Evolutionary conservation across 257 asterid genomes (phyloP), one percentile per base, ranked within the genome.

Genomic region (Fraxinus anomala): DNA sequence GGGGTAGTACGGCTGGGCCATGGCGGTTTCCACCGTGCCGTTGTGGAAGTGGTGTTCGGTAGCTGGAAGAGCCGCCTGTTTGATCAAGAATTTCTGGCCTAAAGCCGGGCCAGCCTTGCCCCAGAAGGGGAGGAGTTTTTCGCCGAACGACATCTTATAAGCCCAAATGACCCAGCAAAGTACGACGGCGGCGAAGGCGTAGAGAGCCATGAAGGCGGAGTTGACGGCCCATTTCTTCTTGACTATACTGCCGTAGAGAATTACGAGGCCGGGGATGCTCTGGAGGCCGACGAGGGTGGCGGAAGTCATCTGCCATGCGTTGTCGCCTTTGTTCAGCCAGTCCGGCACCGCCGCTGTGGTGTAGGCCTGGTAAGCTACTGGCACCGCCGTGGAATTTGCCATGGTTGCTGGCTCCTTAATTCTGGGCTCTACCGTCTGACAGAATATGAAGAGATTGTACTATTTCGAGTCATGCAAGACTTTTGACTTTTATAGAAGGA

Each of bases 321-420:
- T 89, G 85, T 89, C 94, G 30, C 94, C 94, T 61, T 89, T 89
- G 89, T 86, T 89, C 42, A 89, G 75, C 94, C 92, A 89, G 23
- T 86, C 90, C 1, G 92, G 84, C 14, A 77, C 88, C 2, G 92
- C 84, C 1, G 84, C 87, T 0, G 90, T 73, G 0, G 89, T 82
- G 84, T 81, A 84, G 67, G 87, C 85, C 68, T 82, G 87, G 81
- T 89, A 89, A 10, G 91, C 91, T 30, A 54, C 39, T 10, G 92
- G 92, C 26, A 88, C 84, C 16, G 70, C 73, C 61, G 82, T 61
- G 17, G 82, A 80, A 78, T 85, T 85, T 44, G 83, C 78, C 86
- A 85, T 84, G 28, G 49, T 39, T 21, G 67, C 30, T 39, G 44
- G 13, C 44, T 5, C 28, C 67, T 59, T 19, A 21, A 4, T 59